Evolutionary conservation across 2,329 filamentous ascomycete genomes (phyloP).

Genomic region (Orbilia javanica): DNA sequence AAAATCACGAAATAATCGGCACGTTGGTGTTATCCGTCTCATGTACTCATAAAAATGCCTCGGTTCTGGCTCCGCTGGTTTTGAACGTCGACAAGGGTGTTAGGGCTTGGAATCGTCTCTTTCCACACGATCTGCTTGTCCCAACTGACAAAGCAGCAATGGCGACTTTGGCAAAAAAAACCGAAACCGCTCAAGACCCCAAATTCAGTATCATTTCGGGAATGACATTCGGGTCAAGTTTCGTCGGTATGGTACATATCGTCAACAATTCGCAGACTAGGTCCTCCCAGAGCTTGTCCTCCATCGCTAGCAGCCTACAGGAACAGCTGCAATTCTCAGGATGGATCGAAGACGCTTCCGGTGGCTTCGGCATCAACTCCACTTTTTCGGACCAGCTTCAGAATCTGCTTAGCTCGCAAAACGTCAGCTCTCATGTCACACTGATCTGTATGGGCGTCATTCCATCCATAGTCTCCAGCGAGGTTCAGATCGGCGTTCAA

Average conservation of each 20-base stretch:
- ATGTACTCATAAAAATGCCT: slow-evolving; percentile 59
- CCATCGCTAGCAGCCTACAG: neutral
- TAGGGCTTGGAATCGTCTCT: slow-evolving; percentile 51
- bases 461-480: neutral
- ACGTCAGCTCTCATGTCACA: neutral
- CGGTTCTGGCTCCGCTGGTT: slow-evolving; percentile 53
- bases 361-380: neutral
- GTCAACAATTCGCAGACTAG: slow-evolving; percentile 33
- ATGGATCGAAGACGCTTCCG: no score
- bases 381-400: neutral
- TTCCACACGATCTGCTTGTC: slow-evolving; percentile 36
- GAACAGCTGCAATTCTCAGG: no score
- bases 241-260: slow-evolving; percentile 59
- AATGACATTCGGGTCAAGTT: slow-evolving; percentile 58
- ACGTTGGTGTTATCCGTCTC: slow-evolving; percentile 56
- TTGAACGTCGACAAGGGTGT: slow-evolving; percentile 57
- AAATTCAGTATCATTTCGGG: slow-evolving; percentile 58
- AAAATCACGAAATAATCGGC: slow-evolving; percentile 47
- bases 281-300: slow-evolving; percentile 15
- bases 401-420: neutral
- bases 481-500: neutral
- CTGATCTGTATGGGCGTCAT: neutral
- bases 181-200: neutral
- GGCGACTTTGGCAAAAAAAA: neutral
- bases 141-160: neutral